Evolutionary conservation across 441 rosid genomes (phyloP), one percentile per base, ranked within the genome.

Genomic region (Erysimum pusillum): DNA sequence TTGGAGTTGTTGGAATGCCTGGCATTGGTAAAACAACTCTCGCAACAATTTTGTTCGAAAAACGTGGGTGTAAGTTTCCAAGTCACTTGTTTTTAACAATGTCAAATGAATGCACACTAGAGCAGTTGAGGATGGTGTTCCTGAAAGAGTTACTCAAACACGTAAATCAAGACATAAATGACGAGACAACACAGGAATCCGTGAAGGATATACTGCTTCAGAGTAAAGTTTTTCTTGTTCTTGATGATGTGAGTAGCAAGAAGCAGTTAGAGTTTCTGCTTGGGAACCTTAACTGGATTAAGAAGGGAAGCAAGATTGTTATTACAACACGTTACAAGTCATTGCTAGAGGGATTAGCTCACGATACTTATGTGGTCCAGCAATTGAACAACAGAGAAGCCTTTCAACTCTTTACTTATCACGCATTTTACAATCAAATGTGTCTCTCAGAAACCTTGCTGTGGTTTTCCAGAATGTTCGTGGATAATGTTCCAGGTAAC

Each of bases 21-120:
- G 68, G 73, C 5, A 39, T 67, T 67, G 79, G 78, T 11, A 74
- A 74, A 74, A 67, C 74, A 5, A 75, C 74, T 49, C 79, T 75
- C 3, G 20, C 62, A 3, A 2, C 1, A 4, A 4, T 32, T 8
- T 32, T 57, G 22, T 57, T 32, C 32, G 7, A 54, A 54, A 54
- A 13, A 36, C 18, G 36, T 13, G 38, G 60, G 10, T 7, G 36
- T 3, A 54, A 54, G 38, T 54, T 54, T 7, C 60, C 36, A 28
- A 54, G 9, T 13, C 9, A 54, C 60, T 28, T 54, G 60, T 28
- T 54, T 7, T 54, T 54, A 54, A 13, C 5, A 3, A 13, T 54
- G 2, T 1, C 36, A 3, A 7, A 13, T 0, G 1, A 3, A 7
- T 11, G 0, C 9, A 52, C 7, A 0, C 15, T 22, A n/a, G 58